Evolutionary conservation across 1,284 basidiomycete genomes (phyloP), one percentile per base, ranked within the genome.

Genomic region (Fistulinella staudtii): DNA sequence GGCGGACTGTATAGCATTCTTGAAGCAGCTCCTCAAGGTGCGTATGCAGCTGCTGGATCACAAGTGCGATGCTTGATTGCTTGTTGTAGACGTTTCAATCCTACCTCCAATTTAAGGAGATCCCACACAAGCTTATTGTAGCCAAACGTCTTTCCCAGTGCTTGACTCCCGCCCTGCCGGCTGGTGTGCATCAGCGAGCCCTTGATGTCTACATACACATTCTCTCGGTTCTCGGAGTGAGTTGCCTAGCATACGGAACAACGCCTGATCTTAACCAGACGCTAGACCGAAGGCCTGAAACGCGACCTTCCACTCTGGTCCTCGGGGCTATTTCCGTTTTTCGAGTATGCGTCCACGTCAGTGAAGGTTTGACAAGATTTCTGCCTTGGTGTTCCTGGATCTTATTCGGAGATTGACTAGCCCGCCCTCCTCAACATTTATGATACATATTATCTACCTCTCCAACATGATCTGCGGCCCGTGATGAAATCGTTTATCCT

Each of bases 1-100:
- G 96, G 95, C 96, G 47, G 96, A 99, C 72, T 99, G 95, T 66
- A 98, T 98, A 63, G 89, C 95, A 34, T 99, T 99, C 69, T 71
- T 99, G 60, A 94, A 93, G 56, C 86, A 94, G 51, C 70, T 99
- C 46, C 81, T 97, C 54, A 99, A 98, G 79, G 93, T 64, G 31
- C 34, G 41, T 44, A 30, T 50, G 18, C 20, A 36, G 17, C 20
- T 6, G 8, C 23, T 47, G 37, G 8, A 24, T 31, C 5, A 3
- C 8, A 21, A n/a, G n/a, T 23, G 30, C n/a, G 21, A 24, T 36
- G 13, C 15, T 39, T 45, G 27, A 51, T 36, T 10, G 15, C 34
- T 27, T 22, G 11, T 20, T 33, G 9, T 60, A 94, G 91, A 90
- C 93, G 0, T 82, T 99, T 31, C 94, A 99, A 72, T 81, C 88